These are phyloP conservation scores for Staphylotrichum tortipilum DNA, from an alignment of 495 filamentous ascomycete genomes.

Conservation along the genomic window DNA sequence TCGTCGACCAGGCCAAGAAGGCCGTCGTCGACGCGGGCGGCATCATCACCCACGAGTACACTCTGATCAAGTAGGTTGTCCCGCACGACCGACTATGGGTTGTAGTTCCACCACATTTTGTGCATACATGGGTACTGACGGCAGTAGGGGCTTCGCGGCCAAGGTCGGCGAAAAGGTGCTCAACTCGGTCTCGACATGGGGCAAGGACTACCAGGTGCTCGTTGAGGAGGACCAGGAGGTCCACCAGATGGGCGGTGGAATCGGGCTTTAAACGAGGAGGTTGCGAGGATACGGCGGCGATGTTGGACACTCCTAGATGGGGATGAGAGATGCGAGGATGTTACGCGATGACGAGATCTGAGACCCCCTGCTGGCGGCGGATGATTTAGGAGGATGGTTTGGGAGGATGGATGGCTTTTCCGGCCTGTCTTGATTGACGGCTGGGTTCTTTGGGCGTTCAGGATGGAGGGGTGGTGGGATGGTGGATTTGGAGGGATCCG, in stretches of 20 bases:
- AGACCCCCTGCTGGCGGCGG: background rate
- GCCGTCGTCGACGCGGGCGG: conserved; percentile 60
- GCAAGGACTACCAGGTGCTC: conserved; percentile 52
- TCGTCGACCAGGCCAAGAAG: conserved; percentile 61
- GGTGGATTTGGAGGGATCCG: no score
- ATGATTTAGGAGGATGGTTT: background rate
- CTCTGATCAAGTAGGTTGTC: conserved; percentile 47
- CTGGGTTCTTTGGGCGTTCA: background rate
- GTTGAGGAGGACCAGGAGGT: conserved; percentile 65
- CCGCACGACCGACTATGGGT: no score
- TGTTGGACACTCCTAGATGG: no score
- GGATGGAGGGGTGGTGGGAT: no score
- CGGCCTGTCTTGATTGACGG: no score
- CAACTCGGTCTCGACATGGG: conserved; percentile 57
- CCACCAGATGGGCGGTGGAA: conserved; percentile 7
- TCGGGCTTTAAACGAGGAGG: background rate
- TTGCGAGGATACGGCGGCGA: background rate
- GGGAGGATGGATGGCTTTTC: no score
- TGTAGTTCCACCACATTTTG: background rate
- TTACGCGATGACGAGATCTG: background rate
- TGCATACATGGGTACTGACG: conserved; percentile 6
- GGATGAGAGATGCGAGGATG: no score
- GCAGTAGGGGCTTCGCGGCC: conserved; percentile 63
- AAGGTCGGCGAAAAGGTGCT: conserved; percentile 60
- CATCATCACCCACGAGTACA: conserved; percentile 47